A percentile compares a stretch with the other conserved stretches of the same genome.
These are phyloP conservation scores for Penicillium flavigenum DNA, from an alignment of 495 filamentous ascomycete genomes.

Conservation along the genomic window DNA sequence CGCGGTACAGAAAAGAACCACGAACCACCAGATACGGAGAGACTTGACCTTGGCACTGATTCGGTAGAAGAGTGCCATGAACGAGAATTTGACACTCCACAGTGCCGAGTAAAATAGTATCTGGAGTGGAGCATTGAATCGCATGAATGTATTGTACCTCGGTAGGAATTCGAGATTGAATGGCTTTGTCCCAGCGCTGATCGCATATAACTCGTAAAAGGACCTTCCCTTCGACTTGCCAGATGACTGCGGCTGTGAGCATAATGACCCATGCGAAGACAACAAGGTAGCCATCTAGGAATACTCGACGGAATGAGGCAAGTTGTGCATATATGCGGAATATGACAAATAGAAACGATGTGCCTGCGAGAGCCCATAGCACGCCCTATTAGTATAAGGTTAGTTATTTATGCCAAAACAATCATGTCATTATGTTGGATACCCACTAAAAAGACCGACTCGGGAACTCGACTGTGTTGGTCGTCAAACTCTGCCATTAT, in stretches of 20 bases:
- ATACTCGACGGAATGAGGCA: slow-evolving; percentile 22
- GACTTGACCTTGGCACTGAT: slow-evolving; percentile 19
- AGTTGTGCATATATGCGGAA: slow-evolving; percentile 26
- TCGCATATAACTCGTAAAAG: slow-evolving; percentile 16
- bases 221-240: slow-evolving; percentile 19
- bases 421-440: neutral
- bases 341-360: slow-evolving; percentile 19
- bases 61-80: slow-evolving; percentile 26
- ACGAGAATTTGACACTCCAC: slow-evolving; percentile 30
- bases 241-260: slow-evolving; percentile 21
- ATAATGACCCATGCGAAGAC: slow-evolving; percentile 27
- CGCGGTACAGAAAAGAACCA: slow-evolving; percentile 16
- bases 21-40: slow-evolving; percentile 22
- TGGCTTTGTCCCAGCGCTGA: slow-evolving; percentile 8
- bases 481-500: slow-evolving; percentile 6
- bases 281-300: slow-evolving; percentile 25
- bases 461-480: neutral
- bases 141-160: slow-evolving; percentile 17
- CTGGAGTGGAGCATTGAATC: slow-evolving; percentile 15
- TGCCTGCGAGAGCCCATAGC: slow-evolving; percentile 21
- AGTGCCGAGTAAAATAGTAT: slow-evolving; percentile 25
- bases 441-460: neutral
- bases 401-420: neutral
- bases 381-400: neutral
- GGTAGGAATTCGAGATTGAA: slow-evolving; percentile 9